A percentile compares a stretch with the other conserved stretches of the same genome.
These are phyloP conservation scores for Oryza brachyantha DNA, from an alignment of 176 grass and related monocot species.

Conservation along the genomic window DNA sequence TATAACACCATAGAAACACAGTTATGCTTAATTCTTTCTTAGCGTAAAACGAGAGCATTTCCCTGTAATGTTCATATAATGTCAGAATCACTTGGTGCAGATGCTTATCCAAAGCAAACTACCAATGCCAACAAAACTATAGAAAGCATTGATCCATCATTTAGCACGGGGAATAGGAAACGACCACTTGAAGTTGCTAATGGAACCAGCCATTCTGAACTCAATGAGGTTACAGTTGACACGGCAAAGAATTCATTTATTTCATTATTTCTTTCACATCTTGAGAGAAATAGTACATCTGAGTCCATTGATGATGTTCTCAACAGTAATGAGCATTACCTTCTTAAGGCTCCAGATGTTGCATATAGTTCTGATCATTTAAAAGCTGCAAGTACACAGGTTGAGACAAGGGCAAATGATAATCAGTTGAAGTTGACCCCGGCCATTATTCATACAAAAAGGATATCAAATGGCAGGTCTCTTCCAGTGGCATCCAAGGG, in stretches of 20 bases:
- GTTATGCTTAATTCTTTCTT: background rate
- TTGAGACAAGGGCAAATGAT: conserved; percentile 27
- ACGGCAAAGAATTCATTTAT: conserved; percentile 79
- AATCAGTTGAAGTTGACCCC: conserved; percentile 26
- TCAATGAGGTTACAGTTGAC: conserved; percentile 37
- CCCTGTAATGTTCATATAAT: conserved; percentile 33
- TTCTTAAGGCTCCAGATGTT: conserved; percentile 45
- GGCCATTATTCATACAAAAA: conserved; percentile 28
- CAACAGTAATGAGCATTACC: conserved; percentile 59
- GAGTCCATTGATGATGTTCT: conserved; percentile 61
- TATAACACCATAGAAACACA: background rate
- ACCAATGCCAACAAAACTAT: conserved; percentile 44
- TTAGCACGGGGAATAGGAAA: conserved; percentile 33
- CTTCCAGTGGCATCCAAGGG: conserved; percentile 20
- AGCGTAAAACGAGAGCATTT: background rate
- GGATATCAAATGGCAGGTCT: conserved; percentile 29
- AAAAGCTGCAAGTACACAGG: conserved; percentile 31
- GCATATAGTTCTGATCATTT: conserved; percentile 42
- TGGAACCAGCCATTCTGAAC: conserved; percentile 36
- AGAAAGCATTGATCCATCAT: conserved; percentile 25
- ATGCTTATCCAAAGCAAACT: conserved; percentile 45
- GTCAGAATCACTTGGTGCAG: conserved; percentile 42
- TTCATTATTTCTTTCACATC: conserved; percentile 96
- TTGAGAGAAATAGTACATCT: conserved; percentile 69
- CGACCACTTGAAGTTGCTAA: conserved; percentile 33